Conservation (phyloP, 2,329 filamentous ascomycete species). For the Calonectria henricotiae region DNA sequence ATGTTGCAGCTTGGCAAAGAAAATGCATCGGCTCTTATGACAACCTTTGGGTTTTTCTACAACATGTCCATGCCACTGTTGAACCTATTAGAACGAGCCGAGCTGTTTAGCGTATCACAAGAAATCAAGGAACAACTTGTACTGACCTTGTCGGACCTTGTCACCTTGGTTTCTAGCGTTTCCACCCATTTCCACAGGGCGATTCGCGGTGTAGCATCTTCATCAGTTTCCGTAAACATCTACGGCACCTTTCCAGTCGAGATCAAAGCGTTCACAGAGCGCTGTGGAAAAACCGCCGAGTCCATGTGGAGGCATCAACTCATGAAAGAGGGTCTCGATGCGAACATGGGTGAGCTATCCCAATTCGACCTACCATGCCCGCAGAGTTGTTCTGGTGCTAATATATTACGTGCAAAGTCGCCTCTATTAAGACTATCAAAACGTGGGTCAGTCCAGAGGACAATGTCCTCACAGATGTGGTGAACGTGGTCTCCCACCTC, state of each 20-base stretch:
- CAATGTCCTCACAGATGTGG: not conserved
- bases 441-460: conserved; percentile 5
- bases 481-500: not conserved
- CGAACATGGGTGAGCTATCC: conserved; percentile 1
- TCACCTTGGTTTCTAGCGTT: conserved; percentile 10
- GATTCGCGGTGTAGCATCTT: not conserved
- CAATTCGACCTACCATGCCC: not conserved
- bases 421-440: conserved; percentile 1
- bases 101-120: conserved; percentile 2
- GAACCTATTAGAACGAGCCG: conserved; percentile 9
- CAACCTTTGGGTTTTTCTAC: conserved; percentile 13
- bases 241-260: conserved; percentile 1
- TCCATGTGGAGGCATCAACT: conserved; percentile 20
- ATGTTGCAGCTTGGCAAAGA: not conserved
- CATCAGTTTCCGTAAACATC: not conserved
- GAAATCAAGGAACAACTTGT: conserved; percentile 15
- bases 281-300: not conserved
- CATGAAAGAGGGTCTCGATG: conserved; percentile 5
- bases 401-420: not conserved
- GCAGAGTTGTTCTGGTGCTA: not conserved
- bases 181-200: conserved; percentile 2
- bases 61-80: conserved; percentile 2
- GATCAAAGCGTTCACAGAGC: conserved; percentile 6
- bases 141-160: not conserved
- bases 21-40: not conserved